Conservation (phyloP, 106 monocot genomes). For the Allium fistulosum region DNA sequence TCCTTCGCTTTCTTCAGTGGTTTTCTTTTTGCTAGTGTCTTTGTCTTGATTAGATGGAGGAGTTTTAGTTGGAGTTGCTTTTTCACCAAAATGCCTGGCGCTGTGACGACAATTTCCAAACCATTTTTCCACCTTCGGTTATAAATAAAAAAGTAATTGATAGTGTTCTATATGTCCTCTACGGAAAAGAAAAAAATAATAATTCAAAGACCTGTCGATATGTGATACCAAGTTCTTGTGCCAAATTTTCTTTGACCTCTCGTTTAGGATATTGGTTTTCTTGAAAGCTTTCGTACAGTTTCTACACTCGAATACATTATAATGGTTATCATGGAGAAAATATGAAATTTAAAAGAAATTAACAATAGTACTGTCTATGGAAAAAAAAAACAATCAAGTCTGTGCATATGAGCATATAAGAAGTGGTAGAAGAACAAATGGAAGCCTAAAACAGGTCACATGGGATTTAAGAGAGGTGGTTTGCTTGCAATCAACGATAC, state of each 20-base stretch:
- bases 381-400: too few relatives aligned
- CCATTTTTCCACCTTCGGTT: slow-evolving; percentile 11
- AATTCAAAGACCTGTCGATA: slow-evolving; percentile 8
- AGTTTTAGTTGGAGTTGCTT: background rate
- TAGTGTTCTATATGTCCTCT: background rate
- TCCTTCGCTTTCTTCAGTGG: background rate
- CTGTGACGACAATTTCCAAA: slow-evolving; percentile 6
- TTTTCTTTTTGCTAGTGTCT: background rate
- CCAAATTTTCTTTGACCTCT: slow-evolving; percentile 13
- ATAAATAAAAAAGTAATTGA: background rate
- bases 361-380: too few relatives aligned
- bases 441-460: too few relatives aligned
- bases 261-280: slow-evolving; percentile 23
- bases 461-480: too few relatives aligned
- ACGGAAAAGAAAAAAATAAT: background rate
- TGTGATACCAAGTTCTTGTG: slow-evolving; percentile 20
- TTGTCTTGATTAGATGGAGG: background rate
- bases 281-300: slow-evolving; percentile 19
- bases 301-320: slow-evolving; percentile 1
- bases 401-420: too few relatives aligned
- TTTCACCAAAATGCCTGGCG: slow-evolving; percentile 1
- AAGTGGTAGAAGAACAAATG: too few relatives aligned
- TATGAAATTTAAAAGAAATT: background rate
- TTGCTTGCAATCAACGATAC: too few relatives aligned
- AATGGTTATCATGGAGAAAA: background rate